A percentile compares a stretch with the other conserved stretches of the same genome.
Conservation (phyloP, 2,329 filamentous ascomycete species). For the Aspergillus puulaauensis region DNA sequence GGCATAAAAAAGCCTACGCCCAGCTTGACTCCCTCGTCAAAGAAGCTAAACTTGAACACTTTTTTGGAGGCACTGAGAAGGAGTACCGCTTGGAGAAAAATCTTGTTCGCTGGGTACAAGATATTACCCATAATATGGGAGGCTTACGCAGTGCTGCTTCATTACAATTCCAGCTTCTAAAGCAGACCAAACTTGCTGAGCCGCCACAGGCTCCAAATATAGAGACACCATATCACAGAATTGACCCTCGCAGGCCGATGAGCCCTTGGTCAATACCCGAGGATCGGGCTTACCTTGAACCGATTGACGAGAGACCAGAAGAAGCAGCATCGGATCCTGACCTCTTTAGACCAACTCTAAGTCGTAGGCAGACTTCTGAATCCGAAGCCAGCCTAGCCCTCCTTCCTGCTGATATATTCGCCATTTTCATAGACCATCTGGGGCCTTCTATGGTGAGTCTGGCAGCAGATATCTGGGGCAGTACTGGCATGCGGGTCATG, state of each 20-base stretch:
- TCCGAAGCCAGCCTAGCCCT: slow-evolving; percentile 17
- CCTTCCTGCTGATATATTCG: slow-evolving; percentile 78
- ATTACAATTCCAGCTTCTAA: slow-evolving; percentile 82
- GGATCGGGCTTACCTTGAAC: slow-evolving; percentile 51
- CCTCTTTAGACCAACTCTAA: slow-evolving; percentile 1
- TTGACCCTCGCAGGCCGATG: slow-evolving; percentile 20
- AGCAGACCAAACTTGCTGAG: slow-evolving; percentile 51
- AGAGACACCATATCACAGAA: slow-evolving; percentile 16
- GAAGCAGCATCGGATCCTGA: slow-evolving; percentile 45
- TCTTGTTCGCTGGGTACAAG: slow-evolving; percentile 80
- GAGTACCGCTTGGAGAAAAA: slow-evolving; percentile 76
- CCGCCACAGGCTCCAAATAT: slow-evolving; percentile 18
- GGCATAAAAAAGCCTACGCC: slow-evolving; percentile 67
- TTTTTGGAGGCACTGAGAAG: slow-evolving; percentile 73
- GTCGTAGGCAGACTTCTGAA: slow-evolving; percentile 12
- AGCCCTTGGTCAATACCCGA: slow-evolving; percentile 41
- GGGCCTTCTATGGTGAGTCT: slow-evolving; percentile 76
- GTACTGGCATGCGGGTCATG: too few species aligned
- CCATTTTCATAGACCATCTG: slow-evolving; percentile 81
- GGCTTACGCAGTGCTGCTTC: slow-evolving; percentile 85
- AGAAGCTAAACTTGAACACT: slow-evolving; percentile 89
- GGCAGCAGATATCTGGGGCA: neutral
- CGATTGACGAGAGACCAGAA: slow-evolving; percentile 64
- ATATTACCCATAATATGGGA: slow-evolving; percentile 82
- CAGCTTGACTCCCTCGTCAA: slow-evolving; percentile 73